Percentiles rank a stretch among this genome's conserved stretches.
phyloP scores from a whole-genome alignment of 768 basidiomycete species.

The Kwoniella heveanensis region DNA sequence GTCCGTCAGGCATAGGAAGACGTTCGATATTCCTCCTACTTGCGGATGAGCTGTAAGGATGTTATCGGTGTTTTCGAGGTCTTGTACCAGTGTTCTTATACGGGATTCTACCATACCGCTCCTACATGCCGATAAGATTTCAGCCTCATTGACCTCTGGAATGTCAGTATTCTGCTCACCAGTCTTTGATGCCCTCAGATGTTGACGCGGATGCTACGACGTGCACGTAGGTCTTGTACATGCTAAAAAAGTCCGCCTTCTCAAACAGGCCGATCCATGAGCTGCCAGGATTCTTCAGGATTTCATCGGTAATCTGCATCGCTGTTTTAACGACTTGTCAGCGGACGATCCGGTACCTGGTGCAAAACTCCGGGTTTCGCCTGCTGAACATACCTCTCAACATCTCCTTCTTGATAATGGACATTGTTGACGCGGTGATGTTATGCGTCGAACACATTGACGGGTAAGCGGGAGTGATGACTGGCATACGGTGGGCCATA shows the following conservation, averaged over 20 bases:
- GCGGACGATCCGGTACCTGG: background rate
- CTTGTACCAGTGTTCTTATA: conserved; percentile 94
- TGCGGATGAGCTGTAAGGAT: conserved; percentile 91
- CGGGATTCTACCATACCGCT: conserved; percentile 98
- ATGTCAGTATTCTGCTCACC: conserved; percentile 61
- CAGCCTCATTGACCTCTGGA: conserved; percentile 1
- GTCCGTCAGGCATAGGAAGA: conserved; percentile 76
- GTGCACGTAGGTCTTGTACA: conserved; percentile 94
- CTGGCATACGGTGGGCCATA: conserved; percentile 91
- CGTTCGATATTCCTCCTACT: conserved; percentile 88
- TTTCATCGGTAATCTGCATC: conserved; percentile 88
- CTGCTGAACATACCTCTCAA: conserved; percentile 68
- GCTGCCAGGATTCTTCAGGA: conserved; percentile 75
- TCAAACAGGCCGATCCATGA: conserved; percentile 89
- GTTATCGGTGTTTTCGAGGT: conserved; percentile 92
- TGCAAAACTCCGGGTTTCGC: too few species aligned
- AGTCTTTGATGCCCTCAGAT: conserved; percentile 85
- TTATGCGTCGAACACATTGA: conserved; percentile 99
- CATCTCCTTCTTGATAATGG: conserved; percentile 94
- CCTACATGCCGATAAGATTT: conserved; percentile 56
- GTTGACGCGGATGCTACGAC: conserved; percentile 87
- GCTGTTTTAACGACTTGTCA: conserved; percentile 60
- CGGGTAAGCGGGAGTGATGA: conserved; percentile 98
- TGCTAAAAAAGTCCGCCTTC: conserved; percentile 95
- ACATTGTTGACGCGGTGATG: conserved; percentile 90